Evolutionary conservation across 495 filamentous ascomycete species (phyloP).

Genomic region (Neurospora hispaniola): DNA sequence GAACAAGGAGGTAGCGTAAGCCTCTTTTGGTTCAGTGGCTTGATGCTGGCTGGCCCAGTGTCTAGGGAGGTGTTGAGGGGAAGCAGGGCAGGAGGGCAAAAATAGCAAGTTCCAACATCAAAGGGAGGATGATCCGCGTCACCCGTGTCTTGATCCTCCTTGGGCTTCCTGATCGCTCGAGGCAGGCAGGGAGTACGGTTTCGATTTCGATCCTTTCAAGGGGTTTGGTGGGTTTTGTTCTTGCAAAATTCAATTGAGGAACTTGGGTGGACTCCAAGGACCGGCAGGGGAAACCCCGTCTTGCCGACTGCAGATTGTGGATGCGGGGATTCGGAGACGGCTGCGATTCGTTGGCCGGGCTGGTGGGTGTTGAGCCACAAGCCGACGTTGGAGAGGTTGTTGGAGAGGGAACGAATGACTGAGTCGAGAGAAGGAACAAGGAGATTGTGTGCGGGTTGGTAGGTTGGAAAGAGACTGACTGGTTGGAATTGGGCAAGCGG

Average conservation of each 20-base stretch:
- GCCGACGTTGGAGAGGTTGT: neutral
- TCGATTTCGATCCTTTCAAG: neutral
- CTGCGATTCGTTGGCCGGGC: neutral
- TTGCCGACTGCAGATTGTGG: neutral
- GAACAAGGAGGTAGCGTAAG: neutral
- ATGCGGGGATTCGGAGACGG: neutral
- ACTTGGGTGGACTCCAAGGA: neutral
- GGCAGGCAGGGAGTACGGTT: neutral
- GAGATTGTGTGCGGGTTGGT: neutral
- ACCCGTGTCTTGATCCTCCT: neutral
- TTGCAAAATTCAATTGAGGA: neutral
- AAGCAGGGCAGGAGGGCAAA: neutral
- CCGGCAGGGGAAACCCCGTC: neutral
- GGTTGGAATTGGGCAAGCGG: neutral
- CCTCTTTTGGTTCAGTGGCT: neutral
- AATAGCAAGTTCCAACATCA: neutral
- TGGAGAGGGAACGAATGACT: neutral
- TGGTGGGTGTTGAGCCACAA: neutral
- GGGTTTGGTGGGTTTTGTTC: neutral
- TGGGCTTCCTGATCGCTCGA: neutral
- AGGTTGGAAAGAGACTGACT: neutral
- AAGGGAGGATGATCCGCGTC: neutral
- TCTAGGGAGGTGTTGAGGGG: neutral
- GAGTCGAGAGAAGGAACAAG: neutral
- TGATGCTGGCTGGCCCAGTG: neutral